Conservation (phyloP, 2,329 filamentous ascomycete species). For the Fusarium fracticaudum region DNA sequence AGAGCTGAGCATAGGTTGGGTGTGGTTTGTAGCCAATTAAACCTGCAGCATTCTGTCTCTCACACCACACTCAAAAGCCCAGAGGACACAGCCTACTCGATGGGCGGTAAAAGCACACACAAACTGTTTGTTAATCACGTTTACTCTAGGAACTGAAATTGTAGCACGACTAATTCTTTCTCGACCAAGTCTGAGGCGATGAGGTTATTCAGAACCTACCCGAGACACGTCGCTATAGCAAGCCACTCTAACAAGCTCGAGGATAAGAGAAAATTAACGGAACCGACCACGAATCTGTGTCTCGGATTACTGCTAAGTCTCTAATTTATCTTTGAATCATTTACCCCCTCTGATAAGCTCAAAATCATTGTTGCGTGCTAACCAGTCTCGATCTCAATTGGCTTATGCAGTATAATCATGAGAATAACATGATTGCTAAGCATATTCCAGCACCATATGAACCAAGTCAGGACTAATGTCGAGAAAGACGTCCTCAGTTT, state of each 20-base stretch:
- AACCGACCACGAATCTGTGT: neutral
- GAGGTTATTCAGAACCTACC: neutral
- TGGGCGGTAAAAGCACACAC: too few relatives aligned
- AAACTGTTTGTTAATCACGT: fast-evolving
- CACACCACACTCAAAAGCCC: too few relatives aligned
- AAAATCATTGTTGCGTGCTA: fast-evolving
- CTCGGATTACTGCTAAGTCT: fast-evolving
- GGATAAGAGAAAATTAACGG: fast-evolving
- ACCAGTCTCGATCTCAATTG: neutral
- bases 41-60: too few relatives aligned
- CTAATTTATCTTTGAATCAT: fast-evolving
- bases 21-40: too few relatives aligned
- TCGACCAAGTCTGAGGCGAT: fast-evolving
- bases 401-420: fast-evolving
- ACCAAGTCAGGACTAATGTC: fast-evolving
- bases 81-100: too few relatives aligned
- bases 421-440: neutral
- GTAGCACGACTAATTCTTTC: fast-evolving
- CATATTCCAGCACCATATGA: fast-evolving
- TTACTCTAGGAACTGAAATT: fast-evolving
- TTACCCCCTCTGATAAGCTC: fast-evolving
- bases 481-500: neutral
- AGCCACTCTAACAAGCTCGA: too few relatives aligned
- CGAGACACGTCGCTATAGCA: neutral
- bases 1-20: too few relatives aligned